Base-by-base conservation (phyloP, 208 protist species). In the Acanthamoeba royreba region DNA sequence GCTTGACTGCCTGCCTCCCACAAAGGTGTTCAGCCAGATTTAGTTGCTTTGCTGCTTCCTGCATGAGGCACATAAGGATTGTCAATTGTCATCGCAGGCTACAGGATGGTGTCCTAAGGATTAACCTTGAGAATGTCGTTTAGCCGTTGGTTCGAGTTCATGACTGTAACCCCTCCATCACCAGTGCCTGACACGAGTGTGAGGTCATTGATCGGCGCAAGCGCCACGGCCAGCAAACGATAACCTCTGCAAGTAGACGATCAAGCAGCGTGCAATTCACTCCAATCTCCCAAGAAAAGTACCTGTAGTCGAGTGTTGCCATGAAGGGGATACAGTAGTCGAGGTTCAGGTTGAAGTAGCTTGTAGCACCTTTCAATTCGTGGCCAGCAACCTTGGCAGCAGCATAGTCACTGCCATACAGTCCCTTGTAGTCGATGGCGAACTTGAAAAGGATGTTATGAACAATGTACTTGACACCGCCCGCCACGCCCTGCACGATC, bases 371-470 rank as follows among this genome's bases (percentile, higher is more conserved):
- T 42, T 94, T 96, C 0, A 96, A 49, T 28, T 96, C 94, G 42
- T 96, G 92, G 19, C 89, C 89, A 8, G 87, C 93, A 15, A 72
- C 61, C 61, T 72, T 94, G 28, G 90, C 63, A 28, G 94, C 77
- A 0, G 85, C 72, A 42, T 94, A 92, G 63, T 96, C 94, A 52
- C 63, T 91, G 11, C 94, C 93, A 72, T 93, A 94, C 38, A 96
- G 91, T 19, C 92, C 85, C n/a, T 94, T 90, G 28, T 93, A 61
- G 38, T 96, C 94, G 61, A 96, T 74, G 0, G 92, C 92, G 63
- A 96, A 96, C 53, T 96, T 96, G 40, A 96, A 96, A 0, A 96
- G 28, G 5, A 96, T 96, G 43, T 92, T 92, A 74, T 96, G 92
- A 0, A 96, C 93, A 11, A 96, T 92, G 63, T 94, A 96, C 61